A percentile compares a stretch with the other conserved stretches of the same genome.
These are phyloP conservation scores for Letharia columbiana DNA, from an alignment of 495 filamentous ascomycete species.

Conservation along the genomic window DNA sequence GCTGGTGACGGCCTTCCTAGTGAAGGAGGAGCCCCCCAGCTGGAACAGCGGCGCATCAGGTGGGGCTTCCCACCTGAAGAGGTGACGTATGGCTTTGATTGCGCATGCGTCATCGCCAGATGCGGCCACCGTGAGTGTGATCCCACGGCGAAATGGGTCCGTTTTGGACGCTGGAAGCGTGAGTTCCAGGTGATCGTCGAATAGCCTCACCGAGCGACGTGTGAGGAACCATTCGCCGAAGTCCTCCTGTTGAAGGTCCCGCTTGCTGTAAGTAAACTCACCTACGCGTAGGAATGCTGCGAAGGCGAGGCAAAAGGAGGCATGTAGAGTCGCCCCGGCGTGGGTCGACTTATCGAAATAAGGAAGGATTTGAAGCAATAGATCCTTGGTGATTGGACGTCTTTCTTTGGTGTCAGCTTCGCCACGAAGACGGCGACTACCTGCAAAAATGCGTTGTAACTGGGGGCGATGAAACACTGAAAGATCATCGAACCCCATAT, in stretches of 20 bases:
- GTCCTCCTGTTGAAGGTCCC: neutral
- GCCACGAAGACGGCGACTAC: neutral
- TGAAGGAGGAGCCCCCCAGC: neutral
- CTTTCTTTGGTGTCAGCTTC: neutral
- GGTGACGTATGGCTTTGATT: neutral
- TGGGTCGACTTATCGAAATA: neutral
- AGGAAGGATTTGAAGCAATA: neutral
- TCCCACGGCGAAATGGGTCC: neutral
- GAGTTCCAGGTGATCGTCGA: neutral
- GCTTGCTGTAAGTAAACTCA: neutral
- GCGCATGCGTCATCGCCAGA: neutral
- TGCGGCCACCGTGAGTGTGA: neutral
- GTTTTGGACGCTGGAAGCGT: neutral
- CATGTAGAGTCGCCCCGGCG: neutral
- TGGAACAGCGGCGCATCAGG: neutral
- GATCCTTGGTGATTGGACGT: neutral
- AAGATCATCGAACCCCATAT: neutral
- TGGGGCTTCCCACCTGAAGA: neutral
- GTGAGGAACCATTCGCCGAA: neutral
- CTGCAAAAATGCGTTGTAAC: neutral
- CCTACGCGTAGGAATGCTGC: neutral
- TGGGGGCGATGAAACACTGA: neutral
- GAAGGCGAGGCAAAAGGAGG: neutral
- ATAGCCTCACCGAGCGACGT: neutral
- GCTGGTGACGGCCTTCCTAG: neutral